Evolutionary conservation across 1,284 basidiomycete genomes (phyloP).

Genomic region (Polyporus tsugae): DNA sequence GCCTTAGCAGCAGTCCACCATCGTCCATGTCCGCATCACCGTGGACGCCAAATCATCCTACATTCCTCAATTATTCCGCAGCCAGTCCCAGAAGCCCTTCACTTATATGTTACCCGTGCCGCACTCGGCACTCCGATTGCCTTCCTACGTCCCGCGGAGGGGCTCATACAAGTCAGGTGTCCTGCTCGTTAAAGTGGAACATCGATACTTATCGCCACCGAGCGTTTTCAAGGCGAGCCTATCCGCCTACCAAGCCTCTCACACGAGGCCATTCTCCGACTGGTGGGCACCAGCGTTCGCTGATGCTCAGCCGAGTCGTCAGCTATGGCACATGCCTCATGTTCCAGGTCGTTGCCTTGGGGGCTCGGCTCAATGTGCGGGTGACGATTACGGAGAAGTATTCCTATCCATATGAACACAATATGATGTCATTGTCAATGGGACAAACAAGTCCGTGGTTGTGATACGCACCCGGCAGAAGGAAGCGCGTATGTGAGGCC

Average conservation of each 20-base stretch:
- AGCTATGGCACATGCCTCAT: too few species aligned
- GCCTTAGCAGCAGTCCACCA: not conserved
- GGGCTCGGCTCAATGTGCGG: not conserved
- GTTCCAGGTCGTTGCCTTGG: not conserved
- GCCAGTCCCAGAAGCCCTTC: constrained; percentile 2
- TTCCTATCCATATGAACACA: not conserved
- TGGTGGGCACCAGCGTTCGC: not conserved
- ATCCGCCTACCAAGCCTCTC: not conserved
- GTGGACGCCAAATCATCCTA: not conserved
- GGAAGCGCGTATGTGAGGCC: not conserved
- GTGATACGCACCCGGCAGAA: not conserved
- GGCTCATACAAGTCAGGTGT: not conserved
- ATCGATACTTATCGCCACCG: not conserved
- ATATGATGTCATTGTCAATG: not conserved
- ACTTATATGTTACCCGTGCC: not conserved
- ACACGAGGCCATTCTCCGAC: not conserved
- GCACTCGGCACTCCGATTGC: not conserved
- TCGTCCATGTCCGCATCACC: not conserved
- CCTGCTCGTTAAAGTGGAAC: not conserved
- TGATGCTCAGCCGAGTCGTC: not conserved
- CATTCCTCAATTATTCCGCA: not conserved
- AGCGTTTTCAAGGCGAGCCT: not conserved
- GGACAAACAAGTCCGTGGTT: not conserved
- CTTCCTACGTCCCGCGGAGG: not conserved
- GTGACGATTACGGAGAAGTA: not conserved